Conservation (phyloP, 495 filamentous ascomycete species). For the Neurospora tetraspora region DNA sequence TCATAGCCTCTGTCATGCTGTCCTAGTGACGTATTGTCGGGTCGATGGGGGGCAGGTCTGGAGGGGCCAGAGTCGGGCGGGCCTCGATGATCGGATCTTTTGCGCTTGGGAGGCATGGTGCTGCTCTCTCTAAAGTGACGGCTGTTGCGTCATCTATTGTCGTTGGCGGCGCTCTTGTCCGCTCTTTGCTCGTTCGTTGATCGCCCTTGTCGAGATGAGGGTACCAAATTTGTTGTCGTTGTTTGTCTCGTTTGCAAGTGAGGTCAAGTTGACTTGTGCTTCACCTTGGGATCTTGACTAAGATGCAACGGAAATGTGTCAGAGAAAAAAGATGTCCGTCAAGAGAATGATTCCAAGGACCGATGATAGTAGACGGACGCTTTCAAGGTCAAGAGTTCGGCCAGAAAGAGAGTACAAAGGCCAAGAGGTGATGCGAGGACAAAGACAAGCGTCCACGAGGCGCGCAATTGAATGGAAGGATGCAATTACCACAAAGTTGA, state of each 20-base stretch:
- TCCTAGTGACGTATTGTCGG: conserved; percentile 34
- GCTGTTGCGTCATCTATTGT: conserved; percentile 17
- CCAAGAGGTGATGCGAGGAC: background rate
- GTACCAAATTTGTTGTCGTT: background rate
- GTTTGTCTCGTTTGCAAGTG: background rate
- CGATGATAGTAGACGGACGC: background rate
- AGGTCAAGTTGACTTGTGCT: background rate
- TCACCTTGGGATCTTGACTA: background rate
- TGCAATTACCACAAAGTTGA: background rate
- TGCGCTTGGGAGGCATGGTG: conserved; percentile 44
- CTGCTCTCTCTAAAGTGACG: conserved; percentile 4
- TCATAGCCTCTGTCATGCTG: conserved; percentile 42
- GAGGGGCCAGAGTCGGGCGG: conserved; percentile 32
- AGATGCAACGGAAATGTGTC: background rate
- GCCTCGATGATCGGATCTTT: conserved; percentile 36
- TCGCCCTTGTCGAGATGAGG: background rate
- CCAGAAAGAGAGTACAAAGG: background rate
- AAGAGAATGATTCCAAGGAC: background rate
- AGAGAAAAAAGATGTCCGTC: background rate
- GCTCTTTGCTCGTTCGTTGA: background rate
- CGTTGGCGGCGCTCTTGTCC: background rate
- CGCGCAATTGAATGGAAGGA: background rate
- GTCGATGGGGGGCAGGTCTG: conserved; percentile 44
- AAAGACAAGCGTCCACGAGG: background rate
- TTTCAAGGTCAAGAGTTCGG: background rate